These are phyloP conservation scores for Ophiocordyceps unilateralis DNA, from an alignment of 2,329 filamentous ascomycete genomes.

Conservation along the genomic window DNA sequence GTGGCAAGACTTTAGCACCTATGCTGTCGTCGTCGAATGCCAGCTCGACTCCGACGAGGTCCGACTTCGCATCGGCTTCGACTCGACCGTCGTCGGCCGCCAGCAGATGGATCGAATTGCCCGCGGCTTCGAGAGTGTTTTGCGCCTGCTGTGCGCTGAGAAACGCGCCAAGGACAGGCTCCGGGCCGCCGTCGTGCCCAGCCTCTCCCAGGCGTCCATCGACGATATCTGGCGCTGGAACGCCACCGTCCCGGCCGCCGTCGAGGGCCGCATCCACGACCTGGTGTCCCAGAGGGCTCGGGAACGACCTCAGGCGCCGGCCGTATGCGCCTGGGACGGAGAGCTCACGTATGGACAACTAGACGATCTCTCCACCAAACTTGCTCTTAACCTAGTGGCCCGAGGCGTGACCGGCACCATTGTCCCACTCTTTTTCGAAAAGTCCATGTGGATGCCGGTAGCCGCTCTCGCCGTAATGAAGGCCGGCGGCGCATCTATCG, in stretches of 20 bases:
- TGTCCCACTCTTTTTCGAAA: constrained; percentile 10
- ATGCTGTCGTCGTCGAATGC: constrained; percentile 4
- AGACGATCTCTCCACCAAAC: constrained; percentile 1
- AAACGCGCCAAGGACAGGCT: constrained; percentile 1
- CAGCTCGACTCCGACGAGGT: constrained; percentile 4
- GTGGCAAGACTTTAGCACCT: constrained; percentile 5
- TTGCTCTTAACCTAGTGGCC: constrained; percentile 2
- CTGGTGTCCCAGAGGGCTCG: constrained; percentile 3
- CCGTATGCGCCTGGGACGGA: constrained; percentile 10
- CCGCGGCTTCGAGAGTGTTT: constrained; percentile 3
- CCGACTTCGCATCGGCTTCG: constrained; percentile 3
- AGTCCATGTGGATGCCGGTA: constrained; percentile 9
- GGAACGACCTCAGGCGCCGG: constrained; percentile 5
- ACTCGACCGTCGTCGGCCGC: constrained; percentile 2
- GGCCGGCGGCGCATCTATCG: constrained; percentile 9
- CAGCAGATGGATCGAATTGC: constrained; percentile 2
- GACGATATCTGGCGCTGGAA: constrained; percentile 7
- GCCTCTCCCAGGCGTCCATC: constrained; percentile 4
- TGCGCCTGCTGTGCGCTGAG: constrained; percentile 3
- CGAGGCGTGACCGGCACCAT: constrained; percentile 4
- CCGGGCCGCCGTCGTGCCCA: constrained; percentile 2
- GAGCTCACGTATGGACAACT: constrained; percentile 6
- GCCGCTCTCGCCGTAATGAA: constrained; percentile 9
- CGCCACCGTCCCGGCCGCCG: constrained; percentile 2
- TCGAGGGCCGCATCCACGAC: constrained; percentile 7